Conservation (phyloP, 495 filamentous ascomycete genomes). For the Neurospora sp. region DNA sequence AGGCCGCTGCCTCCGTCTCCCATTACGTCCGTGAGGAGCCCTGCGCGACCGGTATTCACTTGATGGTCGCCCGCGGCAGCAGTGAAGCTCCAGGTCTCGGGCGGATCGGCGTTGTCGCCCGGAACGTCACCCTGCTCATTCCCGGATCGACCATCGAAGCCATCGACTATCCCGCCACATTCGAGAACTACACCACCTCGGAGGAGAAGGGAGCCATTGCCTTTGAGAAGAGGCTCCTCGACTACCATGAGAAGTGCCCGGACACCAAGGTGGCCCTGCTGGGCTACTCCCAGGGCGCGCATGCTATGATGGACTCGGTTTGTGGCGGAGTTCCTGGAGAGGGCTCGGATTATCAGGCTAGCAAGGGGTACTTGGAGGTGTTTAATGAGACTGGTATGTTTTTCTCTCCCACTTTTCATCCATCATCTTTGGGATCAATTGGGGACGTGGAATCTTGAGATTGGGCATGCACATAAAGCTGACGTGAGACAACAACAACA, state of each 20-base stretch:
- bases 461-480: neutral
- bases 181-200: slow-evolving; percentile 7
- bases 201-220: slow-evolving; percentile 8
- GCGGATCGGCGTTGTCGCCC: slow-evolving; percentile 7
- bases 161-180: slow-evolving; percentile 12
- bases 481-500: slow-evolving; percentile 5
- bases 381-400: neutral
- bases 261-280: slow-evolving; percentile 18
- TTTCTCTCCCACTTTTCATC: neutral
- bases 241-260: slow-evolving; percentile 12
- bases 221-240: slow-evolving; percentile 10
- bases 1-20: neutral
- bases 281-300: slow-evolving; percentile 20
- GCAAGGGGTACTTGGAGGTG: neutral
- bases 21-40: neutral
- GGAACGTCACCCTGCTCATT: slow-evolving; percentile 2
- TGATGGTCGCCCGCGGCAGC: slow-evolving; percentile 12
- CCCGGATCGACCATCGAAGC: slow-evolving; percentile 5
- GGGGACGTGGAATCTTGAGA: neutral
- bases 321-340: neutral
- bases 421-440: neutral
- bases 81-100: slow-evolving; percentile 4
- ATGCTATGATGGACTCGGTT: slow-evolving; percentile 4
- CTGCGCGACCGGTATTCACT: slow-evolving; percentile 7
- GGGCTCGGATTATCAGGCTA: neutral